Evolutionary conservation across 164 flowering plant genomes (phyloP).

Genomic region (Euptelea pleiosperma): DNA sequence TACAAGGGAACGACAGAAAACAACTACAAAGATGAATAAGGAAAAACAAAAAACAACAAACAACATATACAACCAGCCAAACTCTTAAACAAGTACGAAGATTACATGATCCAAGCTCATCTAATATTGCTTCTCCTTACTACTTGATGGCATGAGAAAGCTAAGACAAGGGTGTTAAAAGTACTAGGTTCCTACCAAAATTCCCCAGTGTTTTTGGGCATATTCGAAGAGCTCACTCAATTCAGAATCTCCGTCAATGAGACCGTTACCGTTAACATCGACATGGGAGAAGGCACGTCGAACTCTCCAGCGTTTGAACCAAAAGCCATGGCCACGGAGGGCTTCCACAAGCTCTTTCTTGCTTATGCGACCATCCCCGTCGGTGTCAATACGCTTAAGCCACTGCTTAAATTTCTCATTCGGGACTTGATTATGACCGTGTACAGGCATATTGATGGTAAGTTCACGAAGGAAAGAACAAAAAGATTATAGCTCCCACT

Average conservation of each 20-base stretch:
- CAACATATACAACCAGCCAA: too few species aligned
- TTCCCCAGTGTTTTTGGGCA: not conserved
- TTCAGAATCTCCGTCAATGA: slow-evolving; percentile 5
- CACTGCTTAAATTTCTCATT: not conserved
- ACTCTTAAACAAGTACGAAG: too few species aligned
- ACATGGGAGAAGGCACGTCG: not conserved
- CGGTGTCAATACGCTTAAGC: not conserved
- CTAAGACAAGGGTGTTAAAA: too few species aligned
- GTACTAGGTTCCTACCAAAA: too few species aligned
- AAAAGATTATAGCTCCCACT: too few species aligned
- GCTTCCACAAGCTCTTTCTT: not conserved
- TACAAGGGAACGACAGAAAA: too few species aligned
- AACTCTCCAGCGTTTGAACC: not conserved
- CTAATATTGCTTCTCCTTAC: too few species aligned
- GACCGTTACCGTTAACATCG: not conserved
- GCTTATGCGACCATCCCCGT: slow-evolving; percentile 7
- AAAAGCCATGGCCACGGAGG: not conserved
- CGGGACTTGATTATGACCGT: not conserved
- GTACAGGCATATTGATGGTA: not conserved
- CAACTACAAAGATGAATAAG: too few species aligned
- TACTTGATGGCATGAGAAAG: too few species aligned
- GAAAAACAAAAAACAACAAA: too few species aligned
- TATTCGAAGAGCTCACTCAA: not conserved
- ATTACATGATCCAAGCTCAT: too few species aligned
- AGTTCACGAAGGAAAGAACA: too few species aligned